Evolutionary conservation across 116 monocot species (phyloP).

Genomic region (Posidonia oceanica): DNA sequence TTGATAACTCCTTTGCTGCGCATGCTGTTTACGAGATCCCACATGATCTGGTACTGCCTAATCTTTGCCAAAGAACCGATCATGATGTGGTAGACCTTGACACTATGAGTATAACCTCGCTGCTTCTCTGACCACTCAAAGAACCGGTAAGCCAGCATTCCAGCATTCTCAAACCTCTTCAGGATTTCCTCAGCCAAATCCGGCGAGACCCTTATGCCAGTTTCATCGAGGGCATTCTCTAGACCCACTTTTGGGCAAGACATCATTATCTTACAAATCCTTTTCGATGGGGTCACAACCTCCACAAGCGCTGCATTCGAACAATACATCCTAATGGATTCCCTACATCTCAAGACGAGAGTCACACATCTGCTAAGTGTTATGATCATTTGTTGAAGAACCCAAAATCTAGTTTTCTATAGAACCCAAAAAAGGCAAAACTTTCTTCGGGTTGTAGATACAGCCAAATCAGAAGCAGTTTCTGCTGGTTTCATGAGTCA

Average conservation of each 20-base stretch:
- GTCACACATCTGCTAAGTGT: background rate
- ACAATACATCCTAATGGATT: background rate
- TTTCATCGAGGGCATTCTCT: conserved; percentile 52
- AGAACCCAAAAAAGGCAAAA: no score
- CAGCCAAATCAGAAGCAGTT: no score
- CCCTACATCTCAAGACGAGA: background rate
- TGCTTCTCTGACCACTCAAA: conserved; percentile 72
- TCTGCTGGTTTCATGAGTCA: no score
- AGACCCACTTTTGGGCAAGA: conserved; percentile 53
- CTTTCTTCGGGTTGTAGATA: no score
- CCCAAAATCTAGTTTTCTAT: background rate
- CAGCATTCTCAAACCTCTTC: conserved; percentile 61
- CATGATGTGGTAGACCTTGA: conserved; percentile 62
- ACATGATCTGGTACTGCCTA: conserved; percentile 79
- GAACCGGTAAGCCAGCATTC: conserved; percentile 83
- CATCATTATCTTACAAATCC: conserved; percentile 49
- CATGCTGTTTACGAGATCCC: conserved; percentile 78
- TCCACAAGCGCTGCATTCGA: background rate
- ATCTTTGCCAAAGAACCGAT: conserved; percentile 84
- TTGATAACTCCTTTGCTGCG: conserved; percentile 42
- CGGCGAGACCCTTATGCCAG: conserved; percentile 40
- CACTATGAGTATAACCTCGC: conserved; percentile 38
- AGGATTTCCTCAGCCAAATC: conserved; percentile 48
- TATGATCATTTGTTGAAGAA: background rate
- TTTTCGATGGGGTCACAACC: conserved; percentile 7